Conservation (phyloP, 225 moss, liverwort and hornwort species). For the Asterella californica region DNA sequence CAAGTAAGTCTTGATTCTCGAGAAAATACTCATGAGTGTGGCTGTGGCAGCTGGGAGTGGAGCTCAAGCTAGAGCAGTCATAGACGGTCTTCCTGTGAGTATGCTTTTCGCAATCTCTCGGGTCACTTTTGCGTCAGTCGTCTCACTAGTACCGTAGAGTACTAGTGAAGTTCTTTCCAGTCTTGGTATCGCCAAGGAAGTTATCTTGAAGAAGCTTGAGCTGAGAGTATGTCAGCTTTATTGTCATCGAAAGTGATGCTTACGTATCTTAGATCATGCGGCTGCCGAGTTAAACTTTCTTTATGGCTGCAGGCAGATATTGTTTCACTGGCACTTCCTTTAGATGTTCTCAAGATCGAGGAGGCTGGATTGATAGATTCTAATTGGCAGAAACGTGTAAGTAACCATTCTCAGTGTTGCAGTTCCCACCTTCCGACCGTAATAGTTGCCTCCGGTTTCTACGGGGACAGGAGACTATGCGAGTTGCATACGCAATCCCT, state of each 20-base stretch:
- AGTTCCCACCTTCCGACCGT: too few relatives aligned
- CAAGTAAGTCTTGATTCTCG: background rate
- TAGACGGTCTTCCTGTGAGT: slow-evolving; percentile 44
- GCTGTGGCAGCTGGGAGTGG: slow-evolving; percentile 41
- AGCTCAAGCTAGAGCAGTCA: slow-evolving; percentile 42
- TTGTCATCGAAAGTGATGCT: background rate
- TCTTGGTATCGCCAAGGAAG: too few relatives aligned
- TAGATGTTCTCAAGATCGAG: slow-evolving; percentile 42
- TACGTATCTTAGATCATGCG: background rate
- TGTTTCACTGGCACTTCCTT: slow-evolving; percentile 44
- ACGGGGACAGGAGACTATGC: background rate
- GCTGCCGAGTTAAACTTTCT: background rate
- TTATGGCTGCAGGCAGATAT: slow-evolving; percentile 31
- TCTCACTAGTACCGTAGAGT: too few relatives aligned
- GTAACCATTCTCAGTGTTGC: background rate
- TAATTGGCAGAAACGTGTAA: slow-evolving; percentile 41
- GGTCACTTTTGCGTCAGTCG: background rate
- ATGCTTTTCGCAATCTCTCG: background rate
- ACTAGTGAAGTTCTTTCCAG: too few relatives aligned
- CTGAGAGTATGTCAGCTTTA: background rate
- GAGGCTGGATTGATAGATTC: slow-evolving; percentile 38
- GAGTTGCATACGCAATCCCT: background rate
- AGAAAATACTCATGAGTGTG: background rate
- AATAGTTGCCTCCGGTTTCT: background rate
- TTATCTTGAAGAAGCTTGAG: background rate